Conservation (phyloP, 768 basidiomycete species). For the Tulasnella sp. region DNA sequence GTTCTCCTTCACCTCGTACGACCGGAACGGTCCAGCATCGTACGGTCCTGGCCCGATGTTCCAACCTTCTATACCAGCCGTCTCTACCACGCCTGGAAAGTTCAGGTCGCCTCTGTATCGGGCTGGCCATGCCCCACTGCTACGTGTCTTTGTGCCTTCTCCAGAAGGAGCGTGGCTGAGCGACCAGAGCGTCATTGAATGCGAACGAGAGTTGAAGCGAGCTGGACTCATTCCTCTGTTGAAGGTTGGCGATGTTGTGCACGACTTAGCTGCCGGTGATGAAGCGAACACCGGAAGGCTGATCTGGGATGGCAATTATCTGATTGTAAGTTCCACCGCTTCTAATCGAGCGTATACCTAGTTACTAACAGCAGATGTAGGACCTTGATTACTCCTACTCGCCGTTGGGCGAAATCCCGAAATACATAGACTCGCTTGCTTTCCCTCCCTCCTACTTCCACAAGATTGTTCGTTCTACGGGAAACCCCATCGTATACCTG, state of each 20-base stretch:
- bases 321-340: constrained; percentile 57
- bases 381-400: constrained; percentile 85
- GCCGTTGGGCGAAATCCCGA: constrained; percentile 67
- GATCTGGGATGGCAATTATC: constrained; percentile 84
- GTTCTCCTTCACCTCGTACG: constrained; percentile 39
- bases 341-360: background rate
- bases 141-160: constrained; percentile 80
- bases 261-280: constrained; percentile 83
- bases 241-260: constrained; percentile 75
- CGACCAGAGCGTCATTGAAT: constrained; percentile 73
- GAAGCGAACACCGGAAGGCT: constrained; percentile 71
- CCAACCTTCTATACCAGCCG: constrained; percentile 4
- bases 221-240: constrained; percentile 62
- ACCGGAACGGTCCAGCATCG: constrained; percentile 12
- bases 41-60: background rate
- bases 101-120: constrained; percentile 73
- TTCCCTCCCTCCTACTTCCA: constrained; percentile 90
- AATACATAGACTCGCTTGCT: constrained; percentile 72
- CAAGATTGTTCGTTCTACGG: constrained; percentile 62
- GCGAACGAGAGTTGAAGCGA: constrained; percentile 72
- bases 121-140: constrained; percentile 64
- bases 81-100: constrained; percentile 17
- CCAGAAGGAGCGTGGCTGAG: constrained; percentile 85
- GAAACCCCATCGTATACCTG: constrained; percentile 56
- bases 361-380: constrained; percentile 43